These are phyloP conservation scores for Penicillium psychrofluorescens DNA, from an alignment of 495 filamentous ascomycete species.

Conservation along the genomic window DNA sequence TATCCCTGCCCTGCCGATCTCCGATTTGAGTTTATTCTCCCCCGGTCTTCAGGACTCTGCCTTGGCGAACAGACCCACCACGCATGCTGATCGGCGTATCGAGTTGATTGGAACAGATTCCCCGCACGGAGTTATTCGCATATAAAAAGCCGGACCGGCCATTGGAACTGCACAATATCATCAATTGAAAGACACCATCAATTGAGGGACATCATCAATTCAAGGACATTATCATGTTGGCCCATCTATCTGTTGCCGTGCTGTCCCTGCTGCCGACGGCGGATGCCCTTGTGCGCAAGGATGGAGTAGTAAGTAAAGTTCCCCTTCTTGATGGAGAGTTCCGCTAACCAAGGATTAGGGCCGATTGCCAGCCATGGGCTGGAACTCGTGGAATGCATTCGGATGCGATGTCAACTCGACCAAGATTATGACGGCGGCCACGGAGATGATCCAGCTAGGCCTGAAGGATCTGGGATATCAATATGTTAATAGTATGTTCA, in stretches of 20 bases:
- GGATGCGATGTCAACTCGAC: constrained; percentile 47
- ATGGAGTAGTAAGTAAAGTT: constrained; percentile 18
- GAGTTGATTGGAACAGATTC: too few species aligned
- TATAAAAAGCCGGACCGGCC: too few species aligned
- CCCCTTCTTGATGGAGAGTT: not conserved
- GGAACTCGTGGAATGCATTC: constrained; percentile 57
- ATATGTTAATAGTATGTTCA: constrained; percentile 49
- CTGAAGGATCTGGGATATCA: constrained; percentile 59
- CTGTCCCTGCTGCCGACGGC: constrained; percentile 10
- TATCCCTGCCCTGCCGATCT: too few species aligned
- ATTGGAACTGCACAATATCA: too few species aligned
- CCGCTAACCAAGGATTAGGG: constrained; percentile 17
- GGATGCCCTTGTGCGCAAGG: constrained; percentile 18
- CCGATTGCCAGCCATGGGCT: constrained; percentile 49
- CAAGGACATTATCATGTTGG: too few species aligned
- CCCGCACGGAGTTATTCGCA: too few species aligned
- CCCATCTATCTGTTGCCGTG: constrained; percentile 4
- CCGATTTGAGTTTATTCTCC: too few species aligned
- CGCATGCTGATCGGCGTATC: too few species aligned
- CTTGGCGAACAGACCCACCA: too few species aligned
- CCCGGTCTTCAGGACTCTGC: too few species aligned
- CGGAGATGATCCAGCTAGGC: constrained; percentile 42
- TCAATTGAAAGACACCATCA: too few species aligned
- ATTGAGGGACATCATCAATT: too few species aligned
- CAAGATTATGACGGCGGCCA: constrained; percentile 45